Evolutionary conservation across 169 alveolate genomes (phyloP).

Genomic region (Babesia ovis): DNA sequence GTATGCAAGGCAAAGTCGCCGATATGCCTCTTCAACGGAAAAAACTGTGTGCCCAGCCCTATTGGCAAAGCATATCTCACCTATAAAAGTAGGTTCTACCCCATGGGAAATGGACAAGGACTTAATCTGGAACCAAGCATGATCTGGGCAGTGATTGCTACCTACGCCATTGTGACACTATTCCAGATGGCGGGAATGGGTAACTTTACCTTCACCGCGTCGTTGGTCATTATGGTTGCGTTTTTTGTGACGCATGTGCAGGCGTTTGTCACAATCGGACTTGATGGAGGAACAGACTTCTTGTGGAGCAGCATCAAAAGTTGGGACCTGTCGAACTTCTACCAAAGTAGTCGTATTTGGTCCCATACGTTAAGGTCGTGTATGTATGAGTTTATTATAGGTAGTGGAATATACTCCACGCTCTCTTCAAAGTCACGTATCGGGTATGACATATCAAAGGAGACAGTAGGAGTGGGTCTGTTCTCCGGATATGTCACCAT

Average conservation of each 20-base stretch:
- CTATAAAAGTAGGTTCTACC: constrained; percentile 37
- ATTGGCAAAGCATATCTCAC: constrained; percentile 51
- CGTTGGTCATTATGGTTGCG: constrained; percentile 63
- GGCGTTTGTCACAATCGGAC: constrained; percentile 30
- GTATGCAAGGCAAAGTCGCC: constrained; percentile 60
- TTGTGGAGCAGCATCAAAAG: constrained; percentile 39
- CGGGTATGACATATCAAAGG: constrained; percentile 64
- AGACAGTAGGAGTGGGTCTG: constrained; percentile 61
- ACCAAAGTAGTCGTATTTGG: constrained; percentile 71
- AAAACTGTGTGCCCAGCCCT: constrained; percentile 38
- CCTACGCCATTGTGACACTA: constrained; percentile 43
- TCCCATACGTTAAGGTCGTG: constrained; percentile 74
- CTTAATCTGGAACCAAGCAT: constrained; percentile 21
- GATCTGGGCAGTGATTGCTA: constrained; percentile 42
- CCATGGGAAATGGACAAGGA: neutral
- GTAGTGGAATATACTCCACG: constrained; percentile 75
- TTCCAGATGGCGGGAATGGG: constrained; percentile 71
- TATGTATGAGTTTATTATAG: constrained; percentile 73
- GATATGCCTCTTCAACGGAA: constrained; percentile 59
- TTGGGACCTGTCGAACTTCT: constrained; percentile 59
- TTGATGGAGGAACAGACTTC: constrained; percentile 54
- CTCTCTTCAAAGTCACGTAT: constrained; percentile 70
- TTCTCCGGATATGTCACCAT: constrained; percentile 53
- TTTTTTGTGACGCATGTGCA: constrained; percentile 70
- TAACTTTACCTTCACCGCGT: constrained; percentile 72